A percentile compares a stretch with the other conserved stretches of the same genome.
phyloP scores from a whole-genome alignment of 192 early-diverging fungal genomes.

The Linnemannia exigua region DNA sequence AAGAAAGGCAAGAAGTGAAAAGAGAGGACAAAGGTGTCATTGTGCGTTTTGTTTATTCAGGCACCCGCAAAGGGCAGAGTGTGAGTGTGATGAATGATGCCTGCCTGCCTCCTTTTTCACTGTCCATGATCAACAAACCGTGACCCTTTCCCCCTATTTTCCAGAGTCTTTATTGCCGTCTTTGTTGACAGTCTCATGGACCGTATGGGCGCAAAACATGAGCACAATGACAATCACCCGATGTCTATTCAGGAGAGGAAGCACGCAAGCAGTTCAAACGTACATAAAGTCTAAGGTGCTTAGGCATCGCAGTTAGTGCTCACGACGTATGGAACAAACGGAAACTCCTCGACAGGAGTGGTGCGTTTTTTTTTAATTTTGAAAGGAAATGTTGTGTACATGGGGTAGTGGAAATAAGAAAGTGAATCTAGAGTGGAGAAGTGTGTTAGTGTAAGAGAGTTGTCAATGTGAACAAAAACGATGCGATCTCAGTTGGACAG shows the following conservation, averaged over 20 bases:
- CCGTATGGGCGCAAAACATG: not conserved
- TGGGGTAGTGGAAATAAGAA: not conserved
- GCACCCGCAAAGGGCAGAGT: not conserved
- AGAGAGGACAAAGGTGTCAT: not conserved
- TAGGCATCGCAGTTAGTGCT: too few species aligned
- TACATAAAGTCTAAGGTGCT: not conserved
- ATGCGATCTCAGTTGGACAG: not conserved
- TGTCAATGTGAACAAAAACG: not conserved
- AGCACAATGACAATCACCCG: not conserved
- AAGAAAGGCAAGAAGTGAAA: not conserved
- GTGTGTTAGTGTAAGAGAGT: not conserved
- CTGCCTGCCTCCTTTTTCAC: slow-evolving; percentile 1
- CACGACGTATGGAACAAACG: not conserved
- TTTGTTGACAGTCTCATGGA: not conserved
- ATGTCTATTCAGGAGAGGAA: not conserved
- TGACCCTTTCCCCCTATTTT: slow-evolving; percentile 30
- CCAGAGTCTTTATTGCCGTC: not conserved
- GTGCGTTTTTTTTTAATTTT: not conserved
- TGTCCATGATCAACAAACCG: slow-evolving; percentile 31
- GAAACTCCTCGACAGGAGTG: not conserved
- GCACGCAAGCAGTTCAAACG: not conserved
- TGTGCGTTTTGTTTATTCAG: not conserved
- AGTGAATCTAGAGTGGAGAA: not conserved
- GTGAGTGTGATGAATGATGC: not conserved
- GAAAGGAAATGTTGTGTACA: not conserved